These are phyloP conservation scores for Cardamine chenopodiifolia DNA, from an alignment of 345 rosid genomes.

Conservation along the genomic window DNA sequence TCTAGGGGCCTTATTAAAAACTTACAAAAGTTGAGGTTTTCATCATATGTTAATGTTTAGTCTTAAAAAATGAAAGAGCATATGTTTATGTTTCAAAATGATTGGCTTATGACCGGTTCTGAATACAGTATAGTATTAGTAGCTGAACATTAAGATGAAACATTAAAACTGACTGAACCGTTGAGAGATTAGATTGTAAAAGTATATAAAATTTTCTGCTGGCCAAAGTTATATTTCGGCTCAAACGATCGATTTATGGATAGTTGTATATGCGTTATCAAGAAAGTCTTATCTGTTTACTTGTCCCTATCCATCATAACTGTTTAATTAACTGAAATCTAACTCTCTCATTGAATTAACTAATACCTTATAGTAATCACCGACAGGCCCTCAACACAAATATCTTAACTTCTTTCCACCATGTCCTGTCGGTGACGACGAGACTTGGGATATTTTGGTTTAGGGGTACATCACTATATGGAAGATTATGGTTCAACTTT, in stretches of 20 bases:
- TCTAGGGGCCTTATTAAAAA: too few relatives aligned
- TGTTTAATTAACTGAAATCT: constrained; percentile 12
- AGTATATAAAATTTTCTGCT: background rate
- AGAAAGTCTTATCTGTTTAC: too few relatives aligned
- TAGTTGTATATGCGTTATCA: too few relatives aligned
- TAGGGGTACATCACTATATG: background rate
- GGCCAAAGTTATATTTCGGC: background rate
- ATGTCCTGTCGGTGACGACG: constrained; percentile 20
- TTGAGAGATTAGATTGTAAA: background rate
- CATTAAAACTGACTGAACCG: background rate
- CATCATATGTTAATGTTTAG: too few relatives aligned
- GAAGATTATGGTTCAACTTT: background rate
- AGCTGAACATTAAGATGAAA: background rate
- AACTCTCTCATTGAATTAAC: background rate
- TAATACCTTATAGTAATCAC: constrained; percentile 5
- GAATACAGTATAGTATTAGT: background rate
- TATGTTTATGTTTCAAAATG: too few relatives aligned
- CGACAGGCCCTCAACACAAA: constrained; percentile 12
- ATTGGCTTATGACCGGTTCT: too few relatives aligned
- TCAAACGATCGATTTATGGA: background rate
- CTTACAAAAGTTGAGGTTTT: too few relatives aligned
- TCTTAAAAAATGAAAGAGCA: too few relatives aligned
- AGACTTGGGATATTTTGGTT: constrained; percentile 20
- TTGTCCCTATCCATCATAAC: constrained; percentile 1
- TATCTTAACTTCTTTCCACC: constrained; percentile 15